Percentiles rank a stretch among this genome's conserved stretches.
Conservation (phyloP, 192 early-diverging fungal species). For the Linnemannia elongata region DNA sequence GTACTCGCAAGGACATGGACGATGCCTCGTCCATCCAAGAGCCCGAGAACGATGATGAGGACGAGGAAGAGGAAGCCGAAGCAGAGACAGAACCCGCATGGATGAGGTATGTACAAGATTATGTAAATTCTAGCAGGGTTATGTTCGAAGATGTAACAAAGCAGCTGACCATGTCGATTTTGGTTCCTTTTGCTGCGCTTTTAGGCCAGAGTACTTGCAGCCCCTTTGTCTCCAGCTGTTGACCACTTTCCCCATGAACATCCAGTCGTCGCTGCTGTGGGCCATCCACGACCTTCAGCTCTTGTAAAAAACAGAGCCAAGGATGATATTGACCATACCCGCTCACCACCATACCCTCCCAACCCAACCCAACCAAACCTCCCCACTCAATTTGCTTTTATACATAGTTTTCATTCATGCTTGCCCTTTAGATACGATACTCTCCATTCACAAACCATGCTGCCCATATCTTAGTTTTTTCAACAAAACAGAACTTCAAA, state of each 20-base stretch:
- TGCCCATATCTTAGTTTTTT: not conserved
- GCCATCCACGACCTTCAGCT: constrained; percentile 51
- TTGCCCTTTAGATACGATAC: constrained; percentile 35
- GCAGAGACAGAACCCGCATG: constrained; percentile 34
- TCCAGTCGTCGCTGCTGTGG: constrained; percentile 53
- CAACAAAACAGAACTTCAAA: not conserved
- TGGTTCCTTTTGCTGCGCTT: not conserved
- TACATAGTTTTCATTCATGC: constrained; percentile 2
- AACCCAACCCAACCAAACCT: not conserved
- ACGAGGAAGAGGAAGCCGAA: constrained; percentile 23
- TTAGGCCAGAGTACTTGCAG: constrained; percentile 55
- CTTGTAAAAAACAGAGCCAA: constrained; percentile 3
- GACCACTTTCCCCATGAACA: constrained; percentile 55
- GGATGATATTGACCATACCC: not conserved
- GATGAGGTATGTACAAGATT: constrained; percentile 34
- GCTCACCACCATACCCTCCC: not conserved
- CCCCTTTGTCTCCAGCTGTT: constrained; percentile 49
- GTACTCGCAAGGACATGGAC: constrained; percentile 13
- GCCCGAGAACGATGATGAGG: constrained; percentile 16
- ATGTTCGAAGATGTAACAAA: not conserved
- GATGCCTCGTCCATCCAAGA: constrained; percentile 40
- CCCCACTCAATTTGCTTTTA: not conserved
- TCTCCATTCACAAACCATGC: constrained; percentile 15
- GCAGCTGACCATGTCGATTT: not conserved
- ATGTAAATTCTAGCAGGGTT: too few species aligned